phyloP scores from a whole-genome alignment of 1,139 yeast species.

The Suhomyces anneliseae region DNA sequence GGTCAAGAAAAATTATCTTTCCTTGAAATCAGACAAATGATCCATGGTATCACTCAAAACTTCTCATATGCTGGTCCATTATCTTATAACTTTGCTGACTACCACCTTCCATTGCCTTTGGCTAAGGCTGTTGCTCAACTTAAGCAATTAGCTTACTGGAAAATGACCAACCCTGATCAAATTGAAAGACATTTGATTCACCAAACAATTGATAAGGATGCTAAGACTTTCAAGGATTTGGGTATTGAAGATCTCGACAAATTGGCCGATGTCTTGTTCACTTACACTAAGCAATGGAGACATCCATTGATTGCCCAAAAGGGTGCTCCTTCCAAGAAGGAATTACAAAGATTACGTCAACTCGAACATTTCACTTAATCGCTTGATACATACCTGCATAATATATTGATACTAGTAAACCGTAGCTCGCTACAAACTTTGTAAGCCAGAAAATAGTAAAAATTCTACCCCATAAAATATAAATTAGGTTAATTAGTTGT shows the following conservation, averaged over 20 bases:
- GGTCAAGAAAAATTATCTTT: conserved; percentile 72
- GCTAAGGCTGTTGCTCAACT: conserved; percentile 48
- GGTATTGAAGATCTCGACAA: conserved; percentile 66
- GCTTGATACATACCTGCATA: conserved; percentile 12
- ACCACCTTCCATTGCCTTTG: conserved; percentile 37
- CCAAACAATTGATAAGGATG: conserved; percentile 62
- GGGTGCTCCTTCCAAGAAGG: conserved; percentile 46
- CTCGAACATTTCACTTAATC: conserved; percentile 43
- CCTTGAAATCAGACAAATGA: conserved; percentile 67
- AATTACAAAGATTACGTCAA: conserved; percentile 45
- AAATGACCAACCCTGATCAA: conserved; percentile 69
- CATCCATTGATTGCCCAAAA: conserved; percentile 52
- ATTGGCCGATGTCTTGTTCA: conserved; percentile 68
- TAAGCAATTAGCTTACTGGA: conserved; percentile 66
- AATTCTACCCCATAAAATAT: no score
- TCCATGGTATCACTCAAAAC: conserved; percentile 63
- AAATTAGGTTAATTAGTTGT: not conserved
- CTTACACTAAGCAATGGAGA: conserved; percentile 58
- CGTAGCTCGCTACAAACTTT: no score
- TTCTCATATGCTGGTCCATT: conserved; percentile 57
- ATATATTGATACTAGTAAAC: conserved; percentile 1
- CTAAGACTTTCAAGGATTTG: conserved; percentile 68
- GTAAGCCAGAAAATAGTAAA: no score
- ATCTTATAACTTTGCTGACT: conserved; percentile 55
- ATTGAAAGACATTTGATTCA: conserved; percentile 72